Evolutionary conservation across 345 rosid species (phyloP).

Genomic region (Physaria fendleri): DNA sequence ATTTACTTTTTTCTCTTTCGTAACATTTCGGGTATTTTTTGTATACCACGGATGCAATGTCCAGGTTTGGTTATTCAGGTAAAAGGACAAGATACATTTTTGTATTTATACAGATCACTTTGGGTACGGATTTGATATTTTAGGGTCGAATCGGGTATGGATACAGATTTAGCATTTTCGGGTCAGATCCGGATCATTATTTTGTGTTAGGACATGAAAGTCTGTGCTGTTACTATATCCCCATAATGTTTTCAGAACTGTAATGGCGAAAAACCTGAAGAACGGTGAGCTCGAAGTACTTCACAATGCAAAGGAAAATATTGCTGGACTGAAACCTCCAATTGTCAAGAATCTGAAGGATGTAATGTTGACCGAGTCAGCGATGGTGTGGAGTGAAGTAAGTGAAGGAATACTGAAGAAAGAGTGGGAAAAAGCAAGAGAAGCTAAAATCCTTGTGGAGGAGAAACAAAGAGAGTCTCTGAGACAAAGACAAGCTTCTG

Average conservation of each 20-base stretch:
- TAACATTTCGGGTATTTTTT: no score
- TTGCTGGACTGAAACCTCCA: constrained; percentile 51
- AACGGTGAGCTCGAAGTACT: constrained; percentile 42
- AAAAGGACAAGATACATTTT: no score
- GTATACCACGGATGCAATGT: no score
- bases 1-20: no score
- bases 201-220: no score
- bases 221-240: background rate
- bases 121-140: no score
- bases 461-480: constrained; percentile 48
- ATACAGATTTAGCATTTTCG: no score
- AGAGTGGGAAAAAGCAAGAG: constrained; percentile 69
- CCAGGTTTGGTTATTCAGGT: no score
- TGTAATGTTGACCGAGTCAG: constrained; percentile 50
- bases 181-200: no score
- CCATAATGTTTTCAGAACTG: constrained; percentile 37
- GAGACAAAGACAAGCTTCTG: constrained; percentile 40
- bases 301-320: constrained; percentile 54
- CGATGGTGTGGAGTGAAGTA: constrained; percentile 58
- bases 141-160: no score
- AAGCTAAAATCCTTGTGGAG: constrained; percentile 61
- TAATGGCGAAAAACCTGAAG: constrained; percentile 42
- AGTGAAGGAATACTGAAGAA: constrained; percentile 47
- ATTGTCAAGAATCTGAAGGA: constrained; percentile 42
- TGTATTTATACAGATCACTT: no score